Base-by-base conservation (phyloP, 2,329 filamentous ascomycete species). In the Emmonsiellopsis sp. region DNA sequence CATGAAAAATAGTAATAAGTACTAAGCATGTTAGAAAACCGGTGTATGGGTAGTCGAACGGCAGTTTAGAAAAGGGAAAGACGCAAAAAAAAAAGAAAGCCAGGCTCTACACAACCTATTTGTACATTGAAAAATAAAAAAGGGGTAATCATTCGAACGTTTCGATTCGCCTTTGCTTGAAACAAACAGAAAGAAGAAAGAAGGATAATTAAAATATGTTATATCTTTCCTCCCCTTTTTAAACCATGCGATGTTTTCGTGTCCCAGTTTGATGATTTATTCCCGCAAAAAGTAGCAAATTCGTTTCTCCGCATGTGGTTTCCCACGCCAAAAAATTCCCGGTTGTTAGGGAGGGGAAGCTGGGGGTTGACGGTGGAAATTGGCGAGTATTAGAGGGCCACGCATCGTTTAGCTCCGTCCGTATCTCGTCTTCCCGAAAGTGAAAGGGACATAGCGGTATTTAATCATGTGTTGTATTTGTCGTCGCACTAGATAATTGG, bases 401-500 rank as follows among this genome's bases (percentile, higher is more conserved):
- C 11, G 21, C 11, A 40, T 47, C 45, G 33, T 47, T 55, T 45
- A 60, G 34, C 42, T 52, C 11, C 67, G 68, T 53, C 74, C 72
- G 71, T 93, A 94, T 68, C 82, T 84, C 59, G 87, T 79, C 82
- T 96, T 96, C 72, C 91, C 91, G 60, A 95, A 83, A 42, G 88
- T 85, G 76, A 96, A 95, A 42, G 91, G 90, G 33, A 95, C 90
- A 69, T 95, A 98, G 74, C 92, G 88, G 78, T 97, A 98, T 78
- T 97, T 98, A 81, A 98, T 92, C 93, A 98, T 98, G 76, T 97
- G 93, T 77, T 98, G 93, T 63, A 98, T 98, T 76, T 98, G 93
- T 78, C 93, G 88, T 73, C 93, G 84, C 93, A 98, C 90, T 95
- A 43, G 50, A 46, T 32, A 58, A 61, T 58, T 27, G 21, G 17